These are phyloP conservation scores for Vaucheria bursata DNA, from an alignment of 352 stramenopile species.

Conservation along the genomic window DNA sequence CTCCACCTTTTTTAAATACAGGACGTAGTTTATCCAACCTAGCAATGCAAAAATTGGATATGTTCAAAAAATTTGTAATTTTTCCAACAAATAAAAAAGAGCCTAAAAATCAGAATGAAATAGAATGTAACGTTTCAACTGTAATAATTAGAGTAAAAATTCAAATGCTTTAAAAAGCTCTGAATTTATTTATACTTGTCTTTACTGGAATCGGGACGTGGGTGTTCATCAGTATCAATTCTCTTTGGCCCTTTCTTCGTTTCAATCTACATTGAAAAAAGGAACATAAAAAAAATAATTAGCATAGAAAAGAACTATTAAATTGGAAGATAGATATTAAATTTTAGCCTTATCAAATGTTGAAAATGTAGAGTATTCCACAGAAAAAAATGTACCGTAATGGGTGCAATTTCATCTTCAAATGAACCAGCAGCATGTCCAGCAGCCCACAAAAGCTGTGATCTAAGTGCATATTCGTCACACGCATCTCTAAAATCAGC, in stretches of 20 bases:
- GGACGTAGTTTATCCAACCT: slow-evolving; percentile 67
- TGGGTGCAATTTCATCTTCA: slow-evolving; percentile 82
- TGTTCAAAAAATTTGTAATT: too few species aligned
- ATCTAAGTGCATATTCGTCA: slow-evolving; percentile 84
- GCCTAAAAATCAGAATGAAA: too few species aligned
- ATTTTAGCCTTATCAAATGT: too few species aligned
- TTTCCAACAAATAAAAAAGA: too few species aligned
- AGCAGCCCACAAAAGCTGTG: slow-evolving; percentile 78
- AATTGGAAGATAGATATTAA: too few species aligned
- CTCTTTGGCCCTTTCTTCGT: slow-evolving; percentile 66
- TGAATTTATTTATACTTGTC: slow-evolving; percentile 56
- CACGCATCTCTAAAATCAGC: slow-evolving; percentile 65
- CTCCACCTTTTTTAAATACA: slow-evolving; percentile 94
- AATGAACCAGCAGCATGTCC: slow-evolving; percentile 82
- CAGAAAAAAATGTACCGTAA: slow-evolving; percentile 58
- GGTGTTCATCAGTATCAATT: slow-evolving; percentile 66
- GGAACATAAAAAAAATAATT: too few species aligned
- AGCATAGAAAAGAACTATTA: too few species aligned
- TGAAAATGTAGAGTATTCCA: too few species aligned
- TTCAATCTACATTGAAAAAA: slow-evolving; percentile 66
- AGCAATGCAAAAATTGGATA: slow-evolving; percentile 63
- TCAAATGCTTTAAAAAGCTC: too few species aligned
- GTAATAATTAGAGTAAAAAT: too few species aligned
- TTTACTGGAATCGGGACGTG: slow-evolving; percentile 62
- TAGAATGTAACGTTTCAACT: too few species aligned